Evolutionary conservation across 164 flowering plant species (phyloP).

Genomic region (Tetrastigma voinierianum): DNA sequence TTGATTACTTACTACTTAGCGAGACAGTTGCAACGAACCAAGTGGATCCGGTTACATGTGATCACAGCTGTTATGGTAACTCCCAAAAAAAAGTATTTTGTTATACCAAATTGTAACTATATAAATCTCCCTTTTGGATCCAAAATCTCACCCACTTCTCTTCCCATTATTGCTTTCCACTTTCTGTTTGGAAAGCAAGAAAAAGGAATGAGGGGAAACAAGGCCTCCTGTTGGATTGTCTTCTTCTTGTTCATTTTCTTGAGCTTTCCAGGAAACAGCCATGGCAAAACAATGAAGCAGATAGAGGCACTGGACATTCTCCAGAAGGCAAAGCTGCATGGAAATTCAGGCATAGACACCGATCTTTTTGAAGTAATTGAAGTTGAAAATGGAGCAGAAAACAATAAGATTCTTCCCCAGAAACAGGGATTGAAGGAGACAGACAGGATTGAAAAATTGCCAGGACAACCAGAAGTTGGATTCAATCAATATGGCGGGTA

Average conservation of each 20-base stretch:
- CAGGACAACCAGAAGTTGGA: slow-evolving; percentile 58
- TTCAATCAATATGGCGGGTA: slow-evolving; percentile 76
- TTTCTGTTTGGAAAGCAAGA: too few species aligned
- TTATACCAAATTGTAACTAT: too few species aligned
- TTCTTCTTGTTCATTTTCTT: slow-evolving; percentile 8
- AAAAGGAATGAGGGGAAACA: background rate
- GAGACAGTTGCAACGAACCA: too few species aligned
- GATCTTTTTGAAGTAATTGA: slow-evolving; percentile 18
- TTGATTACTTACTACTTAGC: too few species aligned
- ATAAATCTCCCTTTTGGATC: too few species aligned
- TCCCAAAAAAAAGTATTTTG: too few species aligned
- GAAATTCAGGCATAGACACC: slow-evolving; percentile 18
- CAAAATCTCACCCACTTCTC: too few species aligned
- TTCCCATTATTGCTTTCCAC: too few species aligned
- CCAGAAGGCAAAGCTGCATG: slow-evolving; percentile 10
- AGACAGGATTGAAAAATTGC: slow-evolving; percentile 49
- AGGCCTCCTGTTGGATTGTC: slow-evolving; percentile 2
- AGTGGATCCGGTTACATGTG: too few species aligned
- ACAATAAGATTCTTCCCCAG: slow-evolving; percentile 13
- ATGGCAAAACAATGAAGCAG: slow-evolving; percentile 17
- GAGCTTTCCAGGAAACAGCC: slow-evolving; percentile 2
- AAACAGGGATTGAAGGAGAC: slow-evolving; percentile 47
- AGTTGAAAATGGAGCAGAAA: background rate
- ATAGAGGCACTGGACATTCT: slow-evolving; percentile 17
- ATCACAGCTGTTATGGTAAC: too few species aligned